phyloP scores from a whole-genome alignment of 805 yeast genomes.

The Ogataea paradorogensis region DNA sequence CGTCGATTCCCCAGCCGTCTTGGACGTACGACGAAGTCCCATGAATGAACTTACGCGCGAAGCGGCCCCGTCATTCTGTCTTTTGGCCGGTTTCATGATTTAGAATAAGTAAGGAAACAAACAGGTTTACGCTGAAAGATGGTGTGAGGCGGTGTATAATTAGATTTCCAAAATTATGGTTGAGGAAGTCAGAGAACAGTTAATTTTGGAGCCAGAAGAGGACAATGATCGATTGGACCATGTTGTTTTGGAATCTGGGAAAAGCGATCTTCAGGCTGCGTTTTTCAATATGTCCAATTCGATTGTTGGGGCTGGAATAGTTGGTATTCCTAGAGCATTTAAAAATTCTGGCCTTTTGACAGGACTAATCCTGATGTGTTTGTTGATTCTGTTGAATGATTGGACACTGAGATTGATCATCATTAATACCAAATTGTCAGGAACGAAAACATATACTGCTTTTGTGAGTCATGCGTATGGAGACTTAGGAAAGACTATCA shows the following conservation, averaged over 20 bases:
- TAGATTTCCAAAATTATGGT: background rate
- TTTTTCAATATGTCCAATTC: slow-evolving; percentile 97
- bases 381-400: slow-evolving; percentile 71
- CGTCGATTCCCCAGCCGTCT: slow-evolving; percentile 12
- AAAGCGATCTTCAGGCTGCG: slow-evolving; percentile 74
- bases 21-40: slow-evolving; percentile 23
- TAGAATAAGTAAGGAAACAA: slow-evolving; percentile 3
- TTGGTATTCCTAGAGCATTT: slow-evolving; percentile 90
- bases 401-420: slow-evolving; percentile 85
- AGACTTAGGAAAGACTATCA: slow-evolving; percentile 57
- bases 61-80: slow-evolving; percentile 15
- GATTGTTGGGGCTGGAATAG: slow-evolving; percentile 92
- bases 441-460: slow-evolving; percentile 77
- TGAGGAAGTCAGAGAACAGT: slow-evolving; percentile 1
- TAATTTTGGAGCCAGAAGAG: slow-evolving; percentile 1
- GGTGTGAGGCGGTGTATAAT: slow-evolving; percentile 8
- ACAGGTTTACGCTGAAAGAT: slow-evolving; percentile 11
- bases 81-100: slow-evolving; percentile 19
- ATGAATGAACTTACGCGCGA: slow-evolving; percentile 22
- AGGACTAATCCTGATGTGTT: slow-evolving; percentile 58
- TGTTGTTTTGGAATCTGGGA: slow-evolving; percentile 26
- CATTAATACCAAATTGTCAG: slow-evolving; percentile 73
- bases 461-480: slow-evolving; percentile 83
- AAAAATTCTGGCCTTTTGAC: slow-evolving; percentile 75
- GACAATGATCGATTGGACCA: slow-evolving; percentile 3